These are phyloP conservation scores for Exophiala viscosa DNA, from an alignment of 2,329 filamentous ascomycete species.

Conservation along the genomic window DNA sequence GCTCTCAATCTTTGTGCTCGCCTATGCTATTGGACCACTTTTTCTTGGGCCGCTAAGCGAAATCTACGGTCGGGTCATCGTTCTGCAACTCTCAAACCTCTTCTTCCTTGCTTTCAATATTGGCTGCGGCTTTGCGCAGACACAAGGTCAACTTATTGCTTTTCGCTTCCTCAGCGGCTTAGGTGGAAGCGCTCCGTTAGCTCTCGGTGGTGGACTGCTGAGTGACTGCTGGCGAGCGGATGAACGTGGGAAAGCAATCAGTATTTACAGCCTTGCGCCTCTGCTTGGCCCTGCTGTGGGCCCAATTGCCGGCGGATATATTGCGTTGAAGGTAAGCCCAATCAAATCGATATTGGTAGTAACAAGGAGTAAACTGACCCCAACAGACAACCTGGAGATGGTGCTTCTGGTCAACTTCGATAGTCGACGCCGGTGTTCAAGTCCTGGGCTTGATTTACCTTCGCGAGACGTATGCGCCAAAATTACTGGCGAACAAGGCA, in stretches of 20 bases:
- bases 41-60: constrained; percentile 53
- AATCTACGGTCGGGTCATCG: constrained; percentile 53
- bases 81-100: constrained; percentile 54
- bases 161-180: constrained; percentile 59
- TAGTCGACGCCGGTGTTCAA: constrained; percentile 60
- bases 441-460: constrained; percentile 59
- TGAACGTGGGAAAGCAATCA: constrained; percentile 60
- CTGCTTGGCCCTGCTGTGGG: constrained; percentile 64
- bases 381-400: constrained; percentile 62
- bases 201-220: constrained; percentile 49
- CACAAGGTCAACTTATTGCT: constrained; percentile 52
- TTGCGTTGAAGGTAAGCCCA: constrained; percentile 47
- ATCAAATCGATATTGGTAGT: not conserved
- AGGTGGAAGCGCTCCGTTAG: constrained; percentile 56
- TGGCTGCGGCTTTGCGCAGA: constrained; percentile 55
- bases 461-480: constrained; percentile 63
- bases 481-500: constrained; percentile 58
- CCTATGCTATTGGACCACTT: constrained; percentile 52
- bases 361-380: constrained; percentile 24
- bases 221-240: constrained; percentile 59
- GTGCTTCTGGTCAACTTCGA: constrained; percentile 67
- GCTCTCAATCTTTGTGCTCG: constrained; percentile 55
- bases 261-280: constrained; percentile 61
- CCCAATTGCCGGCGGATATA: constrained; percentile 63
- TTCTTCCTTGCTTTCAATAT: constrained; percentile 58